These are phyloP conservation scores for Helotiales sp. DNA, from an alignment of 2,329 filamentous ascomycete species.

Conservation along the genomic window DNA sequence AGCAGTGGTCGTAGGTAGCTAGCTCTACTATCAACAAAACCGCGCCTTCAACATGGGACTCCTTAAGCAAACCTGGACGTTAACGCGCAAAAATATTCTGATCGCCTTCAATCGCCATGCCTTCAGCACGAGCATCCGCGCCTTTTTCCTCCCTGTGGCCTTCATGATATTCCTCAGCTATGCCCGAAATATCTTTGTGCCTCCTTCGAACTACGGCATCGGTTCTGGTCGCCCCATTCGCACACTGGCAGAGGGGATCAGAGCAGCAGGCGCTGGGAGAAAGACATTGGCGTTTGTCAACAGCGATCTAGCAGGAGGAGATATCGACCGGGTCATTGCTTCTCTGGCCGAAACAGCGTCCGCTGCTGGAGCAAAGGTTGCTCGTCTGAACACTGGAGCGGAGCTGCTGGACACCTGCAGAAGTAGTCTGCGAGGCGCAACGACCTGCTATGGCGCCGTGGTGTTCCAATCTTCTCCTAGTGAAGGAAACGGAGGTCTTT, in stretches of 20 bases:
- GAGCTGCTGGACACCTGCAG: constrained; percentile 67
- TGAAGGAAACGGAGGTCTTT: constrained; percentile 68
- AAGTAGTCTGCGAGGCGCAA: constrained; percentile 68
- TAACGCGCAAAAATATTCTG: constrained; percentile 66
- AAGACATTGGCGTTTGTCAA: constrained; percentile 80
- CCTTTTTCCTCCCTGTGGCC: constrained; percentile 63
- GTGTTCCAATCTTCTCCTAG: constrained; percentile 77
- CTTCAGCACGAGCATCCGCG: constrained; percentile 57
- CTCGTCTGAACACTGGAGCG: constrained; percentile 58
- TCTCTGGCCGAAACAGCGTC: constrained; percentile 62
- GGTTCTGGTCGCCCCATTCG: constrained; percentile 65
- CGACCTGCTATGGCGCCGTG: constrained; percentile 73
- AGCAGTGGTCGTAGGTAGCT: background rate
- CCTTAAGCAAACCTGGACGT: constrained; percentile 62
- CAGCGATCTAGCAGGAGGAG: constrained; percentile 69
- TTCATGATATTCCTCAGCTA: constrained; percentile 68
- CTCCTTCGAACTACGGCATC: constrained; percentile 77
- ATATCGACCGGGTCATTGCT: constrained; percentile 74
- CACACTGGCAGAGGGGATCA: constrained; percentile 67
- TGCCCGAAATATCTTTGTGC: constrained; percentile 82
- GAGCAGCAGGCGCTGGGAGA: constrained; percentile 60
- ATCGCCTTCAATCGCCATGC: constrained; percentile 61
- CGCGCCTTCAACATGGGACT: constrained; percentile 52
- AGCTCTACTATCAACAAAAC: background rate
- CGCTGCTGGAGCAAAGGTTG: constrained; percentile 58